Conservation (phyloP, 495 filamentous ascomycete genomes). For the Aspergillus ostianus region DNA sequence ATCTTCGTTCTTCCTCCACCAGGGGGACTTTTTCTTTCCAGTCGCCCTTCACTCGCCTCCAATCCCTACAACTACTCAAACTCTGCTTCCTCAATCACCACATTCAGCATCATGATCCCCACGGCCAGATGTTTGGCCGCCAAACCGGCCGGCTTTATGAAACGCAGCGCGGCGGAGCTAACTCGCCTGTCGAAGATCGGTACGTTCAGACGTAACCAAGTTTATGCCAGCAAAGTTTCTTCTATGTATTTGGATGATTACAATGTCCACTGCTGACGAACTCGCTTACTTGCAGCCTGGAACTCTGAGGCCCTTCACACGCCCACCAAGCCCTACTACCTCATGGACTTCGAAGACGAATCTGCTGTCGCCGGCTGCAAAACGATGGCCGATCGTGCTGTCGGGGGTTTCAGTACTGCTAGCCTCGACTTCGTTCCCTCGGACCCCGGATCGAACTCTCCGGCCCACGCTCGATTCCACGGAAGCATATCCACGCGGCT, state of each 20-base stretch:
- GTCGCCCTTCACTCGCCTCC: neutral
- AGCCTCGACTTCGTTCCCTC: constrained; percentile 64
- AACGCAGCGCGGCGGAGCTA: constrained; percentile 63
- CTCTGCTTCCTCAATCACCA: neutral
- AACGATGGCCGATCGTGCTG: constrained; percentile 79
- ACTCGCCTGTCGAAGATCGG: constrained; percentile 58
- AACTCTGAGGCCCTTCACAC: constrained; percentile 48
- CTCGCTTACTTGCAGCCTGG: constrained; percentile 33
- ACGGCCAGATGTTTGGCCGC: constrained; percentile 49
- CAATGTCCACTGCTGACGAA: neutral
- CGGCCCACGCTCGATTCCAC: constrained; percentile 72
- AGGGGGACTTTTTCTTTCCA: neutral
- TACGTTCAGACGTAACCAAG: constrained; percentile 27
- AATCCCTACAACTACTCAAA: neutral
- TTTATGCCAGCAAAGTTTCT: neutral
- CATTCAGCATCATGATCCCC: constrained; percentile 39
- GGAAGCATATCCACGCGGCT: constrained; percentile 85
- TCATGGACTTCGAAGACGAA: constrained; percentile 61
- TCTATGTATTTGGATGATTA: neutral
- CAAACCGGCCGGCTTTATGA: constrained; percentile 53
- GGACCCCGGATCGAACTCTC: constrained; percentile 39
- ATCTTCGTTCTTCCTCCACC: neutral
- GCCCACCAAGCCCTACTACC: constrained; percentile 47
- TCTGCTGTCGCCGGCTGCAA: constrained; percentile 66
- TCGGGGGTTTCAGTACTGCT: constrained; percentile 79